Percentiles rank a stretch among this genome's conserved stretches.
These are phyloP conservation scores for Murraya koenigii DNA, from an alignment of 345 rosid genomes.

Conservation along the genomic window DNA sequence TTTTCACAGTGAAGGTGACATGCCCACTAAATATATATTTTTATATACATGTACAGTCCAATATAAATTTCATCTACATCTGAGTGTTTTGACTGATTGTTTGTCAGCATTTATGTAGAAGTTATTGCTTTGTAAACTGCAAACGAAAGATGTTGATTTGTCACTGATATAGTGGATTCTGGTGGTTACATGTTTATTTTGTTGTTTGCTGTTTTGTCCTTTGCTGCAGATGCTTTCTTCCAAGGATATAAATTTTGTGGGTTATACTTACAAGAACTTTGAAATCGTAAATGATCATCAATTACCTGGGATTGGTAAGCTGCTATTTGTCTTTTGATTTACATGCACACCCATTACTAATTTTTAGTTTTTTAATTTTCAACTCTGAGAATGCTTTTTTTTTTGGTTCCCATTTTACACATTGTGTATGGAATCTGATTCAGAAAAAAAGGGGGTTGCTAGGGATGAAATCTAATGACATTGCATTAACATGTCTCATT, in stretches of 20 bases:
- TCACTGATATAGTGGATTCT: not conserved
- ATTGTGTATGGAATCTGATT: not conserved
- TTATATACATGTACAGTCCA: not conserved
- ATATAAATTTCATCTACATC: not conserved
- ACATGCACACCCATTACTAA: not conserved
- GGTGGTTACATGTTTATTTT: not conserved
- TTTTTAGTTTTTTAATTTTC: conserved; percentile 1
- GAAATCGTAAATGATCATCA: conserved; percentile 90
- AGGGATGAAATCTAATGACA: not conserved
- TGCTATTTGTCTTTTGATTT: not conserved
- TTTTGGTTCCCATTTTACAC: conserved; percentile 3
- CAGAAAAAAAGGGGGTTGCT: not conserved
- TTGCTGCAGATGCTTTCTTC: conserved; percentile 88
- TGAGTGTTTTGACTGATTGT: not conserved
- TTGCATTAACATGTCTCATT: not conserved
- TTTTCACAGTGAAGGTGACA: not conserved
- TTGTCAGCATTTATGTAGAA: not conserved
- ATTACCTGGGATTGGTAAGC: conserved; percentile 84
- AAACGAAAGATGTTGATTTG: not conserved
- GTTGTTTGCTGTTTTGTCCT: not conserved
- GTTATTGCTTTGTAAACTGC: not conserved
- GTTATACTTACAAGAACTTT: conserved; percentile 96
- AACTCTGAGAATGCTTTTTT: not conserved
- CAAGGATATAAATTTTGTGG: conserved; percentile 93
- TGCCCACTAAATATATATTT: not conserved